These are phyloP conservation scores for Tetraselmis striata DNA, from an alignment of 139 green algal species.

Conservation along the genomic window DNA sequence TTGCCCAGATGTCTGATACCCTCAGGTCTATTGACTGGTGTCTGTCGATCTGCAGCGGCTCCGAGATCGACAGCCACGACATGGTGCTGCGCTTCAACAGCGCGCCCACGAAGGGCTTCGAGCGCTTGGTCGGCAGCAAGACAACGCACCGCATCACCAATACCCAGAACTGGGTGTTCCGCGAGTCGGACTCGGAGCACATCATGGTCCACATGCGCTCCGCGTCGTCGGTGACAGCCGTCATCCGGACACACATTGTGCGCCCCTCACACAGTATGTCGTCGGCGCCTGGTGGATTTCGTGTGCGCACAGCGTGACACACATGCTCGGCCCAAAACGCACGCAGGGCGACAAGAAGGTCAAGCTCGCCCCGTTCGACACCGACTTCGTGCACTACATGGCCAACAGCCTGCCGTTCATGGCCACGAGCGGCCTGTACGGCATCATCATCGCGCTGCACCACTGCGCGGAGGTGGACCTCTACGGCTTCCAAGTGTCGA, in stretches of 20 bases:
- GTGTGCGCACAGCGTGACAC: too few species aligned
- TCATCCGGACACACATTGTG: neutral
- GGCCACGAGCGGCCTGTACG: conserved; percentile 21
- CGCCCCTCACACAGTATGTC: neutral
- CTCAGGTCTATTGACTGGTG: too few species aligned
- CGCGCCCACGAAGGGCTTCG: conserved; percentile 10
- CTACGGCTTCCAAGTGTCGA: conserved; percentile 29
- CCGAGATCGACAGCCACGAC: conserved; percentile 13
- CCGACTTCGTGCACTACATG: conserved; percentile 14
- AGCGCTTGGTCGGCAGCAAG: conserved; percentile 4
- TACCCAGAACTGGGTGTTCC: conserved; percentile 18
- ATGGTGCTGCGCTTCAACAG: conserved; percentile 1
- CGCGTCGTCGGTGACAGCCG: conserved; percentile 1
- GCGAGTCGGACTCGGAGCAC: conserved; percentile 3
- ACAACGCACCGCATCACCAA: conserved; percentile 25
- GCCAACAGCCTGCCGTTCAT: conserved; percentile 13
- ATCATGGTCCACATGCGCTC: conserved; percentile 18
- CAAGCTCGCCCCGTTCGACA: neutral
- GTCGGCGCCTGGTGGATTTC: too few species aligned
- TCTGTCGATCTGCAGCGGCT: neutral
- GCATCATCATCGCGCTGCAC: conserved; percentile 22
- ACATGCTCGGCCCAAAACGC: too few species aligned
- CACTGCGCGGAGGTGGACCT: conserved; percentile 16
- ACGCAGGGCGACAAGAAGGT: neutral
- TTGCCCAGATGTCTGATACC: too few species aligned